These are phyloP conservation scores for Ciborinia camelliae DNA, from an alignment of 2,329 filamentous ascomycete species.

Conservation along the genomic window DNA sequence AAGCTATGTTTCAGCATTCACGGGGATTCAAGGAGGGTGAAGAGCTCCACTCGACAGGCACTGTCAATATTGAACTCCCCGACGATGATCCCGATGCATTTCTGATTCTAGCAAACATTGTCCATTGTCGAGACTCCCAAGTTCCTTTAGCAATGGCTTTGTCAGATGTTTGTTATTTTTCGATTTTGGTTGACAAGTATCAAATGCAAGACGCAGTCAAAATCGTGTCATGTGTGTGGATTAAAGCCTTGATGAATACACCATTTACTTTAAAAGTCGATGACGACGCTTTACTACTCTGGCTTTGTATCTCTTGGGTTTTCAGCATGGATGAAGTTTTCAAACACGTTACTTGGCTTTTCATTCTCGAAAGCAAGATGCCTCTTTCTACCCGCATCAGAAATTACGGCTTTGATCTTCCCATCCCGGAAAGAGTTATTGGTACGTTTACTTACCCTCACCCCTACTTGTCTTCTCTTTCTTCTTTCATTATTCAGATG, in stretches of 20 bases:
- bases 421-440: not conserved
- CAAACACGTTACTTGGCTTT: not conserved
- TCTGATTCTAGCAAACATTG: not conserved
- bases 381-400: not conserved
- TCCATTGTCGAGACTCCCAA: not conserved
- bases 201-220: not conserved
- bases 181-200: not conserved
- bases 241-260: not conserved
- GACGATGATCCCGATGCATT: conserved; percentile 1
- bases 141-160: not conserved
- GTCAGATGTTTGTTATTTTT: not conserved
- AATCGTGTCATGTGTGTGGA: not conserved
- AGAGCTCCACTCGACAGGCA: not conserved
- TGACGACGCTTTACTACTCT: not conserved
- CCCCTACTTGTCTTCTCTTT: not conserved
- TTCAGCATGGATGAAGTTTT: not conserved
- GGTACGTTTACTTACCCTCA: not conserved
- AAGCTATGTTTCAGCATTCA: not conserved
- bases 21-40: not conserved
- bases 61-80: not conserved
- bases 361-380: not conserved
- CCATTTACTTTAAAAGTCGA: not conserved
- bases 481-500: not conserved
- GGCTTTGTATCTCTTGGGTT: not conserved
- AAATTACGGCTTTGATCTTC: not conserved